These are phyloP conservation scores for Cupressus sempervirens DNA, from an alignment of 75 land plant genomes.

Conservation along the genomic window DNA sequence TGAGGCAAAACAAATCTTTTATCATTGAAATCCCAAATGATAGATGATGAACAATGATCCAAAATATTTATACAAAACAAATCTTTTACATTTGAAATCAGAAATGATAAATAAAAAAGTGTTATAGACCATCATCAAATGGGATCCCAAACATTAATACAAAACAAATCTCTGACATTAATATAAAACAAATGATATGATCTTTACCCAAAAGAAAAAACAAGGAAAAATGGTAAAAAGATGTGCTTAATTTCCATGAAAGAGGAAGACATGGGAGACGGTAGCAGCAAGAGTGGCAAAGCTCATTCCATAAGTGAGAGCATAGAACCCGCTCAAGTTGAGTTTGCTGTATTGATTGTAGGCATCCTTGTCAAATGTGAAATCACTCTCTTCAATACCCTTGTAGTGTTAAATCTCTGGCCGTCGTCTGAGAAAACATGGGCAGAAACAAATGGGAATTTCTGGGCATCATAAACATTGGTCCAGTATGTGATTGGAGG, in stretches of 20 bases:
- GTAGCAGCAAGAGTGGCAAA: conserved; percentile 28
- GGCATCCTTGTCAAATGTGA: conserved; percentile 11
- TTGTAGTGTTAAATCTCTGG: not conserved
- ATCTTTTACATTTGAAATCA: too few relatives aligned
- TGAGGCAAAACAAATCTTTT: too few relatives aligned
- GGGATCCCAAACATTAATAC: too few relatives aligned
- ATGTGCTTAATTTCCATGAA: conserved; percentile 28
- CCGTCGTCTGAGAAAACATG: conserved; percentile 14
- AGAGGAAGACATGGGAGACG: conserved; percentile 19
- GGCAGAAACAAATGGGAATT: conserved; percentile 23
- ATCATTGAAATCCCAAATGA: too few relatives aligned
- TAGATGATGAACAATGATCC: too few relatives aligned
- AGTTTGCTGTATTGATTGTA: conserved; percentile 7
- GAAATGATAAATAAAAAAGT: too few relatives aligned
- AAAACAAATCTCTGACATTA: too few relatives aligned
- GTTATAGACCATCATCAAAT: too few relatives aligned
- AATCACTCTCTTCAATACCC: conserved; percentile 9
- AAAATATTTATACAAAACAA: too few relatives aligned
- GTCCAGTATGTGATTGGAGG: conserved; percentile 20
- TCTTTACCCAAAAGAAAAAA: too few relatives aligned
- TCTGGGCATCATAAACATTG: conserved; percentile 21
- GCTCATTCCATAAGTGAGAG: conserved; percentile 18
- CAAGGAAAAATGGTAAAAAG: too few relatives aligned
- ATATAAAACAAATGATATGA: too few relatives aligned
- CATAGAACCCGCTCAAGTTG: conserved; percentile 20